These are phyloP conservation scores for Syncephalastrum racemosum DNA, from an alignment of 371 early-diverging fungal genomes.

Conservation along the genomic window DNA sequence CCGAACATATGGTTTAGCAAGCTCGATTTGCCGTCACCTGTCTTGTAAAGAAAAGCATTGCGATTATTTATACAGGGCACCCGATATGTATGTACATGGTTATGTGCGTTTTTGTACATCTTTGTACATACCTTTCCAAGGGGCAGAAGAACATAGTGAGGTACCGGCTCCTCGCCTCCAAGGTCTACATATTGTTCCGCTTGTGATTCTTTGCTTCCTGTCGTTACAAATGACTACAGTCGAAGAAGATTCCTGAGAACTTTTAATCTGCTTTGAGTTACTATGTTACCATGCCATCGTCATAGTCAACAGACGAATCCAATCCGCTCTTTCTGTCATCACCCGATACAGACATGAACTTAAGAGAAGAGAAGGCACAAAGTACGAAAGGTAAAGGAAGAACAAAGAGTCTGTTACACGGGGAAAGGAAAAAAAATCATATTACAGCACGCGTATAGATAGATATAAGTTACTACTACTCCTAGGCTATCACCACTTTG, in stretches of 20 bases:
- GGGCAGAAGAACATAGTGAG: conserved; percentile 25
- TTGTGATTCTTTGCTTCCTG: too few relatives aligned
- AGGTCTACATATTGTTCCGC: too few relatives aligned
- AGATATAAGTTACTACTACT: conserved; percentile 5
- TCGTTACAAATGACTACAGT: too few relatives aligned
- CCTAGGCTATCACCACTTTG: conserved; percentile 38
- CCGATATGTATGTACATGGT: conserved; percentile 5
- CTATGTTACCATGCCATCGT: neutral
- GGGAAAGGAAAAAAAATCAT: neutral
- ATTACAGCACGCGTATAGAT: conserved; percentile 3
- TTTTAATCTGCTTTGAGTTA: too few relatives aligned
- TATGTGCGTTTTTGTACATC: too few relatives aligned
- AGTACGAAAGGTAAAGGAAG: conserved; percentile 8
- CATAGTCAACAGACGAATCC: neutral
- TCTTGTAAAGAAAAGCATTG: conserved; percentile 22
- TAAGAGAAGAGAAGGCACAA: neutral
- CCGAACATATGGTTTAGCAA: conserved; percentile 51
- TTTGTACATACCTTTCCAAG: conserved; percentile 19
- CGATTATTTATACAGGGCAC: conserved; percentile 16
- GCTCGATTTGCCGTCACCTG: conserved; percentile 50
- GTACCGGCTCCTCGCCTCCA: conserved; percentile 6
- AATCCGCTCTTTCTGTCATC: too few relatives aligned
- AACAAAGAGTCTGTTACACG: neutral
- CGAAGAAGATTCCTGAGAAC: too few relatives aligned
- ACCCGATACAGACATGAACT: too few relatives aligned